Evolutionary conservation across 805 yeast genomes (phyloP), one percentile per base, ranked within the genome.

Genomic region (Saccharomycodes ludwigii): DNA sequence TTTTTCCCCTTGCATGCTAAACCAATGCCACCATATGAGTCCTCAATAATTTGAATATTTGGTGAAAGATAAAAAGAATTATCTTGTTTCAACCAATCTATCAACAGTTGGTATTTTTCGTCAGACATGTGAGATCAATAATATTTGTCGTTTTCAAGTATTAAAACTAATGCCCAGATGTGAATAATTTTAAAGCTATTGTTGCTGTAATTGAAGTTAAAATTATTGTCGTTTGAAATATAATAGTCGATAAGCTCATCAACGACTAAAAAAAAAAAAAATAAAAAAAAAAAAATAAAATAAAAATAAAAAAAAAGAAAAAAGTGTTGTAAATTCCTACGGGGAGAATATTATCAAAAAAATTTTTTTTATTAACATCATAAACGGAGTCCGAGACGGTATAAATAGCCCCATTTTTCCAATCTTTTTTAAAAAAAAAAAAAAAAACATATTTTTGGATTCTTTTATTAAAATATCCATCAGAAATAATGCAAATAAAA

Each of bases 11-110:
- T 15, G 11, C 9, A 16, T 11, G 24, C 30, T n/a, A 34, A 18
- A 9, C 37, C 33, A 15, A 31, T 28, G 8, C 37, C 37, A n/a
- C 30, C 32, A 13, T 30, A 31, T 9, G 17, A 13, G 12, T 34
- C 37, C 23, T 22, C 17, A 12, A 23, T 11, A 11, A 34, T 21
- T 13, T 23, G 15, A 6, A 34, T n/a, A 9, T 30, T 25, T 3
- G 27, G 11, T 7, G 37, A 34, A 4, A 30, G n/a, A 3, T 11
- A 18, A 19, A 27, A 27, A n/a, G n/a, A n/a, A n/a, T n/a, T n/a
- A 24, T 23, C 12, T 3, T 4, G 4, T 28, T 25, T 16, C n/a
- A 28, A 21, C 30, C 30, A 28, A 4, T 12, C 11, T 4, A 28
- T 6, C 21, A 28, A 15, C n/a, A n/a, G n/a, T n/a, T n/a, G n/a